Conservation (phyloP, 768 basidiomycete species). For the Auricularia cornea region DNA sequence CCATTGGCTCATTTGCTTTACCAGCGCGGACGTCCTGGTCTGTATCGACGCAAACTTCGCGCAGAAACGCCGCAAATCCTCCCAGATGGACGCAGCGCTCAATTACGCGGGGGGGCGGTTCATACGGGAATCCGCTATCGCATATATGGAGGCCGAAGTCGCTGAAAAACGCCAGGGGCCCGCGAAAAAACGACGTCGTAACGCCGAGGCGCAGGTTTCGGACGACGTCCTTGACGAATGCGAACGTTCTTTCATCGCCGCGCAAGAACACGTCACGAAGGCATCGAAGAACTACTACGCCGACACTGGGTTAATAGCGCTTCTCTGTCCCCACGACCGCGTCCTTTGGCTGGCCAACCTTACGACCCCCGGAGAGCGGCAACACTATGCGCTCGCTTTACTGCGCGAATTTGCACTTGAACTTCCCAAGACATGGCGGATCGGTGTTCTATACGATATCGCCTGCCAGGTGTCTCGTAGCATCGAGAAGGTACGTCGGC, state of each 20-base stretch:
- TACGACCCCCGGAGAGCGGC: constrained; percentile 5
- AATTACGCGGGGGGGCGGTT: neutral
- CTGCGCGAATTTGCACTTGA: neutral
- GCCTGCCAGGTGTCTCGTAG: constrained; percentile 27
- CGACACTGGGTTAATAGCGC: constrained; percentile 8
- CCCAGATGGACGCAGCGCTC: neutral
- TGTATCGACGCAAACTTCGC: constrained; percentile 5
- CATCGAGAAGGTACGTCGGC: constrained; percentile 6
- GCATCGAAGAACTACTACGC: constrained; percentile 2
- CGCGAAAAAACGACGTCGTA: neutral
- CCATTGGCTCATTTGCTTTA: neutral
- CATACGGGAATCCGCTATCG: neutral
- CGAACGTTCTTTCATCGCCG: constrained; percentile 5
- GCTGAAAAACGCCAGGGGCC: neutral
- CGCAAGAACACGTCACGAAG: constrained; percentile 5
- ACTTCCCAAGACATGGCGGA: constrained; percentile 16
- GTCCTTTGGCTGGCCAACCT: constrained; percentile 7
- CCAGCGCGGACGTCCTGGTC: constrained; percentile 1
- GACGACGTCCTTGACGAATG: constrained; percentile 4
- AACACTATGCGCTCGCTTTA: constrained; percentile 7
- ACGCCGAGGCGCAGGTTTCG: neutral
- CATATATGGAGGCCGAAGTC: neutral
- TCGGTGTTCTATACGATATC: constrained; percentile 28
- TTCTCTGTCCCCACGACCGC: constrained; percentile 7
- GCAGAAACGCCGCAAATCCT: neutral